Conservation (phyloP, 345 rosid species). For the Moricandia moricandioides region DNA sequence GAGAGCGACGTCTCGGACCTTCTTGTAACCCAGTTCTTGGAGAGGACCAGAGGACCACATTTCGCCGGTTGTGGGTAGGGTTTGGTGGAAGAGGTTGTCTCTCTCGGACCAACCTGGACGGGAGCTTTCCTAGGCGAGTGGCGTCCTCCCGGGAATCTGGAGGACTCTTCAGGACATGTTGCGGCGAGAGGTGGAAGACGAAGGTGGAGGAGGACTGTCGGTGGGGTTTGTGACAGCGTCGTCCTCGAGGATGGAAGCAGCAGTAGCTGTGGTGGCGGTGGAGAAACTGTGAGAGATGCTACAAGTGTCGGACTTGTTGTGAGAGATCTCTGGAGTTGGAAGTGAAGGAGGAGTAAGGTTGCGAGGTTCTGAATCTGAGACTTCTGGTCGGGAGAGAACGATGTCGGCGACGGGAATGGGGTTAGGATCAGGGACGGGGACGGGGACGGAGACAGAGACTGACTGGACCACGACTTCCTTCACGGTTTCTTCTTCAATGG, state of each 20-base stretch:
- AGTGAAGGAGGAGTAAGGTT: conserved; percentile 22
- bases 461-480: conserved; percentile 65
- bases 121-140: conserved; percentile 28
- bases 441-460: conserved; percentile 40
- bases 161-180: conserved; percentile 37
- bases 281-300: conserved; percentile 55
- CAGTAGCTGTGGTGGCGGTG: conserved; percentile 47
- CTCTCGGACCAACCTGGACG: conserved; percentile 30
- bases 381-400: not conserved
- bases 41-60: conserved; percentile 37
- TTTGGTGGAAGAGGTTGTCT: conserved; percentile 27
- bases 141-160: conserved; percentile 35
- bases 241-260: conserved; percentile 51
- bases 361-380: conserved; percentile 18
- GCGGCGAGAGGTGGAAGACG: conserved; percentile 43
- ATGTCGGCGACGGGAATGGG: conserved; percentile 14
- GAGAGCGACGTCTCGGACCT: conserved; percentile 40
- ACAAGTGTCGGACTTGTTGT: conserved; percentile 51
- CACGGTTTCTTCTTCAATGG: conserved; percentile 64
- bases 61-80: no score
- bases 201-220: conserved; percentile 24
- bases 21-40: conserved; percentile 35
- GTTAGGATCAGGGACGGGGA: conserved; percentile 12
- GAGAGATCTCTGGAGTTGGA: conserved; percentile 44
- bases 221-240: conserved; percentile 48